Conservation (phyloP, 805 yeast species). For the Tetrapisispora taiwanensis region DNA sequence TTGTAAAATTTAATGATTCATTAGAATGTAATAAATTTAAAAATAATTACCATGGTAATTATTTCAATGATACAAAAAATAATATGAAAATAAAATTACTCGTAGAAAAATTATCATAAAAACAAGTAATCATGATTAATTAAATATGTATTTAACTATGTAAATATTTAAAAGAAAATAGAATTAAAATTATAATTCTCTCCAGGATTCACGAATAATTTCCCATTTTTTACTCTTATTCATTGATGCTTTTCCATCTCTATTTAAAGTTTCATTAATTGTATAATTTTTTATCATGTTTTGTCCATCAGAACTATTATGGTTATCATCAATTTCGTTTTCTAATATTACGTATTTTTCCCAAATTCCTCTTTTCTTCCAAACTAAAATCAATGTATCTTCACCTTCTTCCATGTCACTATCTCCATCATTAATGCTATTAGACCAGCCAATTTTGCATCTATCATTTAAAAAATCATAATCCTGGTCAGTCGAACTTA, state of each 20-base stretch:
- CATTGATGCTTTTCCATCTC: slow-evolving; percentile 8
- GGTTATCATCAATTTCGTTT: slow-evolving; percentile 9
- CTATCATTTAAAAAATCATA: slow-evolving; percentile 18
- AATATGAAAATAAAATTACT: slow-evolving; percentile 11
- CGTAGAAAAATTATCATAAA: slow-evolving; percentile 12
- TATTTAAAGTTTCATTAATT: slow-evolving; percentile 15
- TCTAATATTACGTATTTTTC: slow-evolving; percentile 72
- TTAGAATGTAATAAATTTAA: slow-evolving; percentile 43
- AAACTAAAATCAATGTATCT: slow-evolving; percentile 59
- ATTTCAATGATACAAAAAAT: slow-evolving; percentile 7
- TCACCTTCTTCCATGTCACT: slow-evolving; percentile 34
- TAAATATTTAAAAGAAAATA: slow-evolving; percentile 13
- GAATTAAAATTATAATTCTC: slow-evolving; percentile 26
- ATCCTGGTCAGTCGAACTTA: slow-evolving; percentile 1
- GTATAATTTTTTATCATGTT: slow-evolving; percentile 4
- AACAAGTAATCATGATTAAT: too few relatives aligned
- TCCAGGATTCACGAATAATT: slow-evolving; percentile 63
- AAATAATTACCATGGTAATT: slow-evolving; percentile 40
- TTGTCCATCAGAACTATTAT: too few relatives aligned
- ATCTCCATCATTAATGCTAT: slow-evolving; percentile 1
- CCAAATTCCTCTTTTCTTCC: slow-evolving; percentile 71
- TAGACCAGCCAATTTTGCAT: slow-evolving; percentile 26
- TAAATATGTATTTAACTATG: background rate
- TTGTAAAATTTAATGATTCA: slow-evolving; percentile 33
- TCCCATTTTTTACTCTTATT: slow-evolving; percentile 37